Evolutionary conservation across 2,329 filamentous ascomycete species (phyloP), one percentile per base, ranked within the genome.

Genomic region (Fusarium anguioides): DNA sequence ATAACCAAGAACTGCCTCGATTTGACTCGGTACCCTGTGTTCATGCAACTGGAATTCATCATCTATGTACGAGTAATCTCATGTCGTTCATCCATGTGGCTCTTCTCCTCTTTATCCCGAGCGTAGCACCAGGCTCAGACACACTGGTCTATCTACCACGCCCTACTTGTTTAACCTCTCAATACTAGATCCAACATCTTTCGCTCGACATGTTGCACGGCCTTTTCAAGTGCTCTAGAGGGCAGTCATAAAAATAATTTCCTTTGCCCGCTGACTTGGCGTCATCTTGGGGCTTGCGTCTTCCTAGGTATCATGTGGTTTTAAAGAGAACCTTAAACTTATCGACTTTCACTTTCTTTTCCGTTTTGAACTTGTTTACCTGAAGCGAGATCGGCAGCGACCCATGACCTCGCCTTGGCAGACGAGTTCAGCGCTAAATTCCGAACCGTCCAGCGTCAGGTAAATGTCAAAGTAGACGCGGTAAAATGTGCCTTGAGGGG

Each of bases 381-480:
- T 84, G 85, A 98, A 98, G 77, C 94, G 88, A 60, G 95, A 92
- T 67, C 94, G 91, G 87, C 95, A 98, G 68, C 95, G 90, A 69
- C 96, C 96, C 96, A 98, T 99, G 70, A 99, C 94, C 80, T 98
- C 96, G 75, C 96, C 96, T 80, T 99, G 96, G 82, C 96, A 99
- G n/a, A 98, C 95, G 36, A 99, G 84, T 82, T 98, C 96, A 51
- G 96, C 96, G 73, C 96, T 98, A 84, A 99, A 98, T 79, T 99
- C 96, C 50, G 93, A 97, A 21, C 96, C 96, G 75, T 99, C 96
- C 17, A 99, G 89, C 0, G 96, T 98, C 69, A 99, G 88, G 80
- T 97, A 96, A 70, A 91, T 91, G 72, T 91, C 89, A 71, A 91
- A 91, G 79, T 91, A 91, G 64, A 91, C 89, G 67, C 93, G 90